Percentiles rank a stretch among this genome's conserved stretches.
Conservation (phyloP, 139 green algal species). For the Chlorella sorokiniana region DNA sequence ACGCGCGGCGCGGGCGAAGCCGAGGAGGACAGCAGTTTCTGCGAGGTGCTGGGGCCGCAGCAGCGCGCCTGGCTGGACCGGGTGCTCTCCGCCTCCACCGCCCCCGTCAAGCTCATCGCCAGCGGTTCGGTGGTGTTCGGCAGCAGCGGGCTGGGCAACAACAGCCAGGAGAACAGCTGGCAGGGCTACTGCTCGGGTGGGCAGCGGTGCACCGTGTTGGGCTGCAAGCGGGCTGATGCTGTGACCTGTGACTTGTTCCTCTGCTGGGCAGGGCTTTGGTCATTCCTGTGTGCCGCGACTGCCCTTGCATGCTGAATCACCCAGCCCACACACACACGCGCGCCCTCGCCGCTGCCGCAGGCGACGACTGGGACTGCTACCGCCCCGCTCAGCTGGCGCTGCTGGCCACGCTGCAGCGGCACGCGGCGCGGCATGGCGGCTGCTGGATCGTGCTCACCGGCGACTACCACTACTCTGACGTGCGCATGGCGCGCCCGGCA, state of each 20-base stretch:
- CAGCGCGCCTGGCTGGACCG: constrained; percentile 24
- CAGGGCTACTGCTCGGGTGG: constrained; percentile 7
- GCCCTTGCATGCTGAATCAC: neutral
- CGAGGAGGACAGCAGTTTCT: constrained; percentile 7
- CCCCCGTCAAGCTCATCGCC: constrained; percentile 19
- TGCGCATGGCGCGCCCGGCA: constrained; percentile 12
- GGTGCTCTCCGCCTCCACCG: neutral
- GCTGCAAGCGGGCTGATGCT: neutral
- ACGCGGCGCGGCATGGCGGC: neutral
- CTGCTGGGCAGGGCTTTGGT: too few species aligned
- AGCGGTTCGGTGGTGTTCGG: constrained; percentile 25
- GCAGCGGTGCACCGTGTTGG: neutral
- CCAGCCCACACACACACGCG: neutral
- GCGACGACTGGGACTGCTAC: constrained; percentile 34
- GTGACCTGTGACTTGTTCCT: neutral
- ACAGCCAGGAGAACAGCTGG: constrained; percentile 1
- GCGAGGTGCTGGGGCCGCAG: constrained; percentile 13
- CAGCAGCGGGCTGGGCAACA: neutral
- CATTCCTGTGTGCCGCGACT: too few species aligned
- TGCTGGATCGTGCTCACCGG: constrained; percentile 16
- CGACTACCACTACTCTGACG: constrained; percentile 21
- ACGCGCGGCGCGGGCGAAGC: neutral
- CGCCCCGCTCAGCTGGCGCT: constrained; percentile 11
- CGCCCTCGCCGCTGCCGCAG: neutral
- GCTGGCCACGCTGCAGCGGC: constrained; percentile 18